These are phyloP conservation scores for Fusarium sp. DNA, from an alignment of 2,329 filamentous ascomycete genomes.

Conservation along the genomic window DNA sequence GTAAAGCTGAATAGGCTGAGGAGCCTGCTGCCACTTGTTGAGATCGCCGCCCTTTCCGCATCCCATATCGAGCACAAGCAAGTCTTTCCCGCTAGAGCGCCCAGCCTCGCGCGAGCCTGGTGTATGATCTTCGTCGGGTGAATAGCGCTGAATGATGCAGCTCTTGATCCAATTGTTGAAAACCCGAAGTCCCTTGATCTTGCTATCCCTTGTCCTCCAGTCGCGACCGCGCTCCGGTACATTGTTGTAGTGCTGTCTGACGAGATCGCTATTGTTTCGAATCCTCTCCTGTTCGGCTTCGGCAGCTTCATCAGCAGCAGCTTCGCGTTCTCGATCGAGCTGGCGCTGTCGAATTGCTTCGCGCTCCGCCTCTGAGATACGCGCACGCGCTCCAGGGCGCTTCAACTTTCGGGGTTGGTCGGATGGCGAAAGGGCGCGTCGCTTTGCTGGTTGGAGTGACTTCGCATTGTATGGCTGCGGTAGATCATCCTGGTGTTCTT, in stretches of 20 bases:
- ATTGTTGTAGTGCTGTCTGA: slow-evolving; percentile 94
- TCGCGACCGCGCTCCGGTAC: slow-evolving; percentile 93
- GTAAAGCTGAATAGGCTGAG: slow-evolving; percentile 91
- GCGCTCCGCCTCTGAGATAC: slow-evolving; percentile 75
- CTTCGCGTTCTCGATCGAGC: slow-evolving; percentile 66
- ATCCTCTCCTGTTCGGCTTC: slow-evolving; percentile 57
- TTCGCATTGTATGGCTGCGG: slow-evolving; percentile 73
- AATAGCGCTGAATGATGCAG: slow-evolving; percentile 96
- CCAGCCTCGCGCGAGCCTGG: slow-evolving; percentile 70
- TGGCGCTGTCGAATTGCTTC: slow-evolving; percentile 76
- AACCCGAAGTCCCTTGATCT: slow-evolving; percentile 92
- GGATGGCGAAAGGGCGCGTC: slow-evolving; percentile 68
- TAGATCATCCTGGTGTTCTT: slow-evolving; percentile 59
- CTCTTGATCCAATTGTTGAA: slow-evolving; percentile 99
- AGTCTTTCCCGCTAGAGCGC: slow-evolving; percentile 66
- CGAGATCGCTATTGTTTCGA: slow-evolving; percentile 80
- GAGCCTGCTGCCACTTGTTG: slow-evolving; percentile 94
- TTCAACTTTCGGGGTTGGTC: slow-evolving; percentile 74
- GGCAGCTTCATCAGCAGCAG: slow-evolving; percentile 54
- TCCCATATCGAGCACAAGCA: slow-evolving; percentile 92
- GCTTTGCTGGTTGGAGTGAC: slow-evolving; percentile 69
- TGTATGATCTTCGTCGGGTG: slow-evolving; percentile 80
- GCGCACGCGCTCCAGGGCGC: slow-evolving; percentile 74
- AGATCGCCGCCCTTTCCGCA: slow-evolving; percentile 97
- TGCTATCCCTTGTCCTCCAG: slow-evolving; percentile 93